phyloP scores from a whole-genome alignment of 306 rosid genomes.

The Geum urbanum region DNA sequence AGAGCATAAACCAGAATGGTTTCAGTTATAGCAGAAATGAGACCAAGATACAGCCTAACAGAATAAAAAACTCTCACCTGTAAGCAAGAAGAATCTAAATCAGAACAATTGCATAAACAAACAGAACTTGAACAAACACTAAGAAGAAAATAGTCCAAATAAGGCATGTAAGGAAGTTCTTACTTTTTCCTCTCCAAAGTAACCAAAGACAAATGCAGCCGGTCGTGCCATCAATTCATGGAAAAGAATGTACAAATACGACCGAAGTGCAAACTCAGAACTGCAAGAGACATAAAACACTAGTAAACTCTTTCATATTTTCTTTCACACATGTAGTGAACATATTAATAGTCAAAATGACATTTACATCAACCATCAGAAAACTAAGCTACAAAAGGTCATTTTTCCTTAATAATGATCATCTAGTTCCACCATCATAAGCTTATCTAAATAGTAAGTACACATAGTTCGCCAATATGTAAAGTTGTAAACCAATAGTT shows the following conservation, averaged over 20 bases:
- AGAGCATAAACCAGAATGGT: conserved; percentile 85
- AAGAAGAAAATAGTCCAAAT: background rate
- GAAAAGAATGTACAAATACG: conserved; percentile 78
- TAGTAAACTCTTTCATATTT: background rate
- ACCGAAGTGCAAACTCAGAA: conserved; percentile 93
- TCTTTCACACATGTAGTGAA: too few species aligned
- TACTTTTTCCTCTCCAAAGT: conserved; percentile 78
- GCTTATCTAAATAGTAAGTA: background rate
- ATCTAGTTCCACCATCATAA: background rate
- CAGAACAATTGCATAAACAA: conserved; percentile 14
- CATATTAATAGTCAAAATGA: background rate
- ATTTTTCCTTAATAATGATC: background rate
- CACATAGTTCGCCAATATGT: too few species aligned
- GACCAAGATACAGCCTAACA: conserved; percentile 77
- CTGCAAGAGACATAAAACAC: conserved; percentile 48
- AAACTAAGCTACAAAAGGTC: background rate
- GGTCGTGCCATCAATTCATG: conserved; percentile 90
- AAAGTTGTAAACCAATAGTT: too few species aligned
- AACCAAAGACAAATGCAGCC: conserved; percentile 70
- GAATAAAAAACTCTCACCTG: conserved; percentile 94
- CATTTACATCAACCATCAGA: background rate
- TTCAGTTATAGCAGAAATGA: conserved; percentile 73
- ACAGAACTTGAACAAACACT: background rate
- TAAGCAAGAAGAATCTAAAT: conserved; percentile 21
- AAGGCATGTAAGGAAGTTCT: conserved; percentile 17